Conservation (phyloP, 306 rosid species). For the Morella rubra region DNA sequence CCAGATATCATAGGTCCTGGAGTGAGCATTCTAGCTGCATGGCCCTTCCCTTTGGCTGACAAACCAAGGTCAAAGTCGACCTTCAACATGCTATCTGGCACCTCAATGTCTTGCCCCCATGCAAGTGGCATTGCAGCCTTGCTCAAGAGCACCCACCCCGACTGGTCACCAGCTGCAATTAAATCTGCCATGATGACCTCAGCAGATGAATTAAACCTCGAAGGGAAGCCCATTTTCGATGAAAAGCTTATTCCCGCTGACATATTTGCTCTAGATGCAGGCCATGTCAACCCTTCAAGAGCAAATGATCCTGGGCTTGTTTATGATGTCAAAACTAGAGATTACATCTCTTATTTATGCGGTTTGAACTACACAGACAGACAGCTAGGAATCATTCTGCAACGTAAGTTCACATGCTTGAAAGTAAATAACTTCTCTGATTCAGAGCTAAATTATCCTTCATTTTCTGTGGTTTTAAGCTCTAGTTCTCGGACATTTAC, state of each 20-base stretch:
- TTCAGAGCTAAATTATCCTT: constrained; percentile 53
- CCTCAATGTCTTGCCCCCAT: constrained; percentile 64
- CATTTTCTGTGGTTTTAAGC: constrained; percentile 38
- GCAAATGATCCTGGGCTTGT: constrained; percentile 54
- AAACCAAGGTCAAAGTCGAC: neutral
- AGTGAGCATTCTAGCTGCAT: constrained; percentile 56
- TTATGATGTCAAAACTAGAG: constrained; percentile 41
- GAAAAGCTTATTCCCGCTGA: constrained; percentile 35
- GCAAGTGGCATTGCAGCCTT: constrained; percentile 55
- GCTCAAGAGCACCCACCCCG: constrained; percentile 56
- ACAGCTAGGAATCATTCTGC: constrained; percentile 35
- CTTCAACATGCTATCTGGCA: constrained; percentile 39
- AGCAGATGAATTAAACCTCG: constrained; percentile 23
- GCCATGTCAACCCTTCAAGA: constrained; percentile 56
- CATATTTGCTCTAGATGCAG: constrained; percentile 49
- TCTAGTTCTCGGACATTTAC: constrained; percentile 33
- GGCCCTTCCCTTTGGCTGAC: constrained; percentile 46
- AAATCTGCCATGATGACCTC: constrained; percentile 57
- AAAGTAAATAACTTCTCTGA: constrained; percentile 29
- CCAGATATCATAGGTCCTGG: constrained; percentile 62
- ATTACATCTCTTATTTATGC: constrained; percentile 56
- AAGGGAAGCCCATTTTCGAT: constrained; percentile 29
- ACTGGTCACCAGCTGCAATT: constrained; percentile 65
- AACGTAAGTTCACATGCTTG: constrained; percentile 28
- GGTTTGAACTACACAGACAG: constrained; percentile 45